Evolutionary conservation across 768 basidiomycete species (phyloP).

Genomic region (Lactarius hatsudake): DNA sequence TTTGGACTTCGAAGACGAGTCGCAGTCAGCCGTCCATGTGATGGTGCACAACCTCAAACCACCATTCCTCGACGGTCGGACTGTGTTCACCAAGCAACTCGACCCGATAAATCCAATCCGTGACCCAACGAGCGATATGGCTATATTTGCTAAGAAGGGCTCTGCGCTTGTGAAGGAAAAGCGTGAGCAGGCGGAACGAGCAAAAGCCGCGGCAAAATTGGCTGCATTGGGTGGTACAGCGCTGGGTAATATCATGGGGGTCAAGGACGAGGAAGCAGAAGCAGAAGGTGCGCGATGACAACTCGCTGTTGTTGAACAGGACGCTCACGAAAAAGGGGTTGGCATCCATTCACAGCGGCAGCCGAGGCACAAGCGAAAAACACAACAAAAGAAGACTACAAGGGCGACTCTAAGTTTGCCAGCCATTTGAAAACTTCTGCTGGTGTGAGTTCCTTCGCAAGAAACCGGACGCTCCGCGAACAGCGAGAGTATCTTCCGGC

Average conservation of each 20-base stretch:
- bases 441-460: conserved; percentile 80
- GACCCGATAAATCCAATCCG: conserved; percentile 97
- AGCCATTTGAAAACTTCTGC: conserved; percentile 79
- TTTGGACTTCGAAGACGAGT: conserved; percentile 94
- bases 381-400: conserved; percentile 68
- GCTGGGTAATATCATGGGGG: conserved; percentile 97
- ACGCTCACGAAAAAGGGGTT: conserved; percentile 66
- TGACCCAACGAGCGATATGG: conserved; percentile 92
- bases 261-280: conserved; percentile 91
- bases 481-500: conserved; percentile 97
- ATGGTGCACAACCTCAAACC: conserved; percentile 97
- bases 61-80: conserved; percentile 95
- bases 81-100: conserved; percentile 93
- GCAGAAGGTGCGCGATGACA: conserved; percentile 70
- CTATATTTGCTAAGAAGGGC: conserved; percentile 96
- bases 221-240: conserved; percentile 89
- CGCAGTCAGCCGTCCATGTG: conserved; percentile 94
- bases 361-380: conserved; percentile 47
- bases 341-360: conserved; percentile 42
- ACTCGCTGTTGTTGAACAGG: conserved; percentile 51
- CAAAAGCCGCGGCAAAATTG: conserved; percentile 94
- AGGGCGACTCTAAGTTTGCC: conserved; percentile 97
- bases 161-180: conserved; percentile 92
- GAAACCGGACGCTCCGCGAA: conserved; percentile 80
- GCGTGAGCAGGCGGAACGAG: conserved; percentile 92